Percentiles rank a stretch among this genome's conserved stretches.
Evolutionary conservation across 345 rosid genomes (phyloP).

Genomic region (Hibiscus tridactylites): DNA sequence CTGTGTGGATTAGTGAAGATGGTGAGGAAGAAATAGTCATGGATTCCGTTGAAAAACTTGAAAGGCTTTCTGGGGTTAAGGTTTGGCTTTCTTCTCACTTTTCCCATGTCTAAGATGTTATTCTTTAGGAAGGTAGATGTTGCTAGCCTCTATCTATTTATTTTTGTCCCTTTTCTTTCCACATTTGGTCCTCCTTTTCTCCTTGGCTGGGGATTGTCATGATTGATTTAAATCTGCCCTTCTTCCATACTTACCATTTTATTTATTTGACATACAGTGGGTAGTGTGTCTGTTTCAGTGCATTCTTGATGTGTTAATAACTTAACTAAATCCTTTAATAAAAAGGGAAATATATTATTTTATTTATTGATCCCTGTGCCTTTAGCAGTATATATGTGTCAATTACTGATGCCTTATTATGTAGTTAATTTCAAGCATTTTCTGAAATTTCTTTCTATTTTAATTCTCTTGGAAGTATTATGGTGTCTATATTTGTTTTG

Average conservation of each 20-base stretch:
- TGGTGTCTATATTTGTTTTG: not conserved
- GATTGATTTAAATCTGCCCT: not conserved
- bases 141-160: not conserved
- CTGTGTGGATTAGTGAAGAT: slow-evolving; percentile 88
- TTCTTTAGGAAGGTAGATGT: not conserved
- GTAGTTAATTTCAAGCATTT: not conserved
- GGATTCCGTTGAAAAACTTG: slow-evolving; percentile 81
- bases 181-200: not conserved
- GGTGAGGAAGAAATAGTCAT: slow-evolving; percentile 66
- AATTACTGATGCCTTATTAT: not conserved
- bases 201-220: no score
- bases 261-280: not conserved
- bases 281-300: not conserved
- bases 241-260: not conserved
- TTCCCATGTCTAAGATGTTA: not conserved
- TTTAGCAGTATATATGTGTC: not conserved
- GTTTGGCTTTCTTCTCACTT: slow-evolving; percentile 23
- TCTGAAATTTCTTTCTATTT: slow-evolving; percentile 7
- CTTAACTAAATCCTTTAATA: not conserved
- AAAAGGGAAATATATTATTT: not conserved
- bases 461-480: not conserved
- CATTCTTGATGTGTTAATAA: not conserved
- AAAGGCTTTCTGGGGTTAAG: slow-evolving; percentile 87
- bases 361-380: not conserved
- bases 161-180: not conserved